phyloP scores from a whole-genome alignment of 306 rosid genomes.

The Dryas octopetala region DNA sequence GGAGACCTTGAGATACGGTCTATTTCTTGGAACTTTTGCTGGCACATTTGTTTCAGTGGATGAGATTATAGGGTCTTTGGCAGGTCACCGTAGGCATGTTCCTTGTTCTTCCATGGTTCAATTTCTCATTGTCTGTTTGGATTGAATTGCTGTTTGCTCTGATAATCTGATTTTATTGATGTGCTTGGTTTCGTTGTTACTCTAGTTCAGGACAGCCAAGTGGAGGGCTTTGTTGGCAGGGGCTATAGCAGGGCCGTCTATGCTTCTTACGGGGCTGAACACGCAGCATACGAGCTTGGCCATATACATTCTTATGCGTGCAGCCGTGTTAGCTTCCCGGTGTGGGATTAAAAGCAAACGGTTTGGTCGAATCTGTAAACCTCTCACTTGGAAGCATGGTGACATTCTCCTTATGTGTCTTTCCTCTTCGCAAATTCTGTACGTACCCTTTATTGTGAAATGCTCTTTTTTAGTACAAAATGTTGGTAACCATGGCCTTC shows the following conservation, averaged over 20 bases:
- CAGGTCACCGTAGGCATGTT: conserved; percentile 90
- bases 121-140: not conserved
- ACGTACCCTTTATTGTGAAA: conserved; percentile 29
- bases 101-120: conserved; percentile 27
- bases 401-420: conserved; percentile 97
- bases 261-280: conserved; percentile 82
- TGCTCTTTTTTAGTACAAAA: not conserved
- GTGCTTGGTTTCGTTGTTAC: conserved; percentile 7
- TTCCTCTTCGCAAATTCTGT: conserved; percentile 93
- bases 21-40: conserved; percentile 89
- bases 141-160: conserved; percentile 14
- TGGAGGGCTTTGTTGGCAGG: conserved; percentile 98
- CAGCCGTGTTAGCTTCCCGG: conserved; percentile 86
- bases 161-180: conserved; percentile 23
- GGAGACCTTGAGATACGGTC: conserved; percentile 91
- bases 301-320: conserved; percentile 89
- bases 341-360: conserved; percentile 96
- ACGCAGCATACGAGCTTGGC: conserved; percentile 92
- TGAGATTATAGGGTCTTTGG: conserved; percentile 67
- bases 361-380: conserved; percentile 80
- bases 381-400: conserved; percentile 93
- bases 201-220: conserved; percentile 83
- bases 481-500: not conserved
- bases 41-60: conserved; percentile 87
- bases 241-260: conserved; percentile 86